Base-by-base conservation (phyloP, 2,329 filamentous ascomycete species). In the Arachnomyces sp. region DNA sequence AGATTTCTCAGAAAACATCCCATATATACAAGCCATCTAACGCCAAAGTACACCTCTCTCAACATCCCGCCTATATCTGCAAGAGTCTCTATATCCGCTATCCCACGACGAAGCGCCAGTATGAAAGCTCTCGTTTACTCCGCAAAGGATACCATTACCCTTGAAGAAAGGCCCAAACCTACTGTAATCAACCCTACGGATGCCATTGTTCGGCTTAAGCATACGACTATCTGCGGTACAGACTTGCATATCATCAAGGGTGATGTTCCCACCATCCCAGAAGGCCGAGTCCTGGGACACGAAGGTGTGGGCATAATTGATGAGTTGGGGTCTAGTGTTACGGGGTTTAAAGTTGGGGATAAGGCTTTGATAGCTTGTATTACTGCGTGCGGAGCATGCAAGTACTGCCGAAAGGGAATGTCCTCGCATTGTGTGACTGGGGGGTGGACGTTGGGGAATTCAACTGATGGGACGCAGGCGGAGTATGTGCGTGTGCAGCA, bases 231-330 rank as follows among this genome's bases (percentile, higher is more conserved):
- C 46, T 77, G 74, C 50, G 72, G 73, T 16, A 70, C 69, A 0
- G 75, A 78, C 49, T 56, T 78, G 11, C 75, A 79, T 50, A 77
- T 78, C 44, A 55, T 67, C 42, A 69, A 72, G 42, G 74, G 74
- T 12, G 63, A 77, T 47, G 72, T 78, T 0, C 63, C 73, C 0
- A 71, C 65, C 1, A 68, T 65, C 35, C 47, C 62, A 4, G 57
- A 61, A 0, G 73, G 73, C 6, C 61, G 62, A 0, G 62, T 74
- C 2, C 58, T 77, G 0, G 73, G 74, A 28, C 73, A 77, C 45
- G 73, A 77, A 50, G 72, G 71, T 31, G 69, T 76, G 0, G 74
- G 72, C 3, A 52, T 69, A 0, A 57, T 77, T 14, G 65, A 71
- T 7, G 57, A 65, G 7, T 49, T 64, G 0, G 74, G 74, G 4